phyloP scores from a whole-genome alignment of 805 yeast species.

The Schwanniomyces sp. region DNA sequence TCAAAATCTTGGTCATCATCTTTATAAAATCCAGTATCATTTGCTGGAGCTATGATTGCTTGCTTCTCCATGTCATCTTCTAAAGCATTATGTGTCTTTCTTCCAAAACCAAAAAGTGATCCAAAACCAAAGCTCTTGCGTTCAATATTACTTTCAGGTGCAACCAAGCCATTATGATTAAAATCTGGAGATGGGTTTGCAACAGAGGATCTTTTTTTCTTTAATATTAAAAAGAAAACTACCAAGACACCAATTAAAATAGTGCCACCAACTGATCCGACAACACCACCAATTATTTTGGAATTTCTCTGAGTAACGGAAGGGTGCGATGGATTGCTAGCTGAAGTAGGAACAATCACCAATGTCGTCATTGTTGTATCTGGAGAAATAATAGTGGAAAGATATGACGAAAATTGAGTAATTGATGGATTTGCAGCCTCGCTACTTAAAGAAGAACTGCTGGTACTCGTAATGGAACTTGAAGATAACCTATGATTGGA shows the following conservation, averaged over 20 bases:
- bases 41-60: conserved; percentile 9
- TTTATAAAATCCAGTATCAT: conserved; percentile 9
- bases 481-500: not conserved
- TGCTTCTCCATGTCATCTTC: conserved; percentile 27
- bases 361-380: conserved; percentile 36
- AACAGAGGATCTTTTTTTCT: conserved; percentile 25
- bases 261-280: conserved; percentile 48
- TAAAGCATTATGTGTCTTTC: conserved; percentile 2
- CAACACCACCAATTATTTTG: conserved; percentile 43
- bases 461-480: not conserved
- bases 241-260: conserved; percentile 39
- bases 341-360: conserved; percentile 37
- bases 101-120: conserved; percentile 28
- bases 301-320: conserved; percentile 23
- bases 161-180: conserved; percentile 27
- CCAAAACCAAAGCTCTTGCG: conserved; percentile 22
- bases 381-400: conserved; percentile 9
- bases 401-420: not conserved
- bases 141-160: conserved; percentile 5
- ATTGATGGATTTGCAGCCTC: not conserved
- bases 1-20: conserved; percentile 31
- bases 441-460: not conserved
- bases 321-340: conserved; percentile 11
- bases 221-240: conserved; percentile 34
- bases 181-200: conserved; percentile 46